phyloP scores from a whole-genome alignment of 2,329 filamentous ascomycete genomes.

The Colletotrichum salicis region DNA sequence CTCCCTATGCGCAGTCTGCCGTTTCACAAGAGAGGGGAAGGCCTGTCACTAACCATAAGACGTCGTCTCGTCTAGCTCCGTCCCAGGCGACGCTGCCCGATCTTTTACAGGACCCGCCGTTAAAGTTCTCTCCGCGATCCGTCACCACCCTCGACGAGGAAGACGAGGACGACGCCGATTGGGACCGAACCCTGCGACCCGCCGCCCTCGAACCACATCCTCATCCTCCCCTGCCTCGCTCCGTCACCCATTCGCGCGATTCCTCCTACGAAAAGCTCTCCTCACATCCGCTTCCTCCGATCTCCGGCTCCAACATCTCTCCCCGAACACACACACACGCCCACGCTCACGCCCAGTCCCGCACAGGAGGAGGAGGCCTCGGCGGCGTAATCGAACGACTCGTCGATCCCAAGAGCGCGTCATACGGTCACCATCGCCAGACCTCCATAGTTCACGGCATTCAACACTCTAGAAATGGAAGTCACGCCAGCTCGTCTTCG shows the following conservation, averaged over 20 bases:
- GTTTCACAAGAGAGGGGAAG: slow-evolving; percentile 46
- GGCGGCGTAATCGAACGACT: slow-evolving; percentile 60
- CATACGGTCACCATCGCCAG: slow-evolving; percentile 91
- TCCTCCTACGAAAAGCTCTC: slow-evolving; percentile 67
- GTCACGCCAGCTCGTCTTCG: slow-evolving; percentile 80
- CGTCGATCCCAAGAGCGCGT: slow-evolving; percentile 64
- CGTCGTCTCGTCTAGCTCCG: slow-evolving; percentile 56
- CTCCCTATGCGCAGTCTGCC: slow-evolving; percentile 38
- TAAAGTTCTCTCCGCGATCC: slow-evolving; percentile 63
- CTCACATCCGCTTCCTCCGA: slow-evolving; percentile 39
- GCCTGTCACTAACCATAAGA: slow-evolving; percentile 36
- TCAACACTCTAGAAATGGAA: slow-evolving; percentile 91
- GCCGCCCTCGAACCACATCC: slow-evolving; percentile 50
- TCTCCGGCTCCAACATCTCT: slow-evolving; percentile 42
- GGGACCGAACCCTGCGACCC: slow-evolving; percentile 64
- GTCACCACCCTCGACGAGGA: slow-evolving; percentile 64
- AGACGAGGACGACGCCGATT: slow-evolving; percentile 58
- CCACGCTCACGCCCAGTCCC: slow-evolving; percentile 45
- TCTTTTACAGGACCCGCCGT: slow-evolving; percentile 58
- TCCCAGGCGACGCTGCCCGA: slow-evolving; percentile 70
- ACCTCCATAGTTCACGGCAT: slow-evolving; percentile 97
- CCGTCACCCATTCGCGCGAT: slow-evolving; percentile 64
- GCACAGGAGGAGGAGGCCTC: slow-evolving; percentile 45
- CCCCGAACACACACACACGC: slow-evolving; percentile 50
- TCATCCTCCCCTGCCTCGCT: slow-evolving; percentile 46